Evolutionary conservation across 768 basidiomycete genomes (phyloP).

Genomic region (Amanita subjunquillea): DNA sequence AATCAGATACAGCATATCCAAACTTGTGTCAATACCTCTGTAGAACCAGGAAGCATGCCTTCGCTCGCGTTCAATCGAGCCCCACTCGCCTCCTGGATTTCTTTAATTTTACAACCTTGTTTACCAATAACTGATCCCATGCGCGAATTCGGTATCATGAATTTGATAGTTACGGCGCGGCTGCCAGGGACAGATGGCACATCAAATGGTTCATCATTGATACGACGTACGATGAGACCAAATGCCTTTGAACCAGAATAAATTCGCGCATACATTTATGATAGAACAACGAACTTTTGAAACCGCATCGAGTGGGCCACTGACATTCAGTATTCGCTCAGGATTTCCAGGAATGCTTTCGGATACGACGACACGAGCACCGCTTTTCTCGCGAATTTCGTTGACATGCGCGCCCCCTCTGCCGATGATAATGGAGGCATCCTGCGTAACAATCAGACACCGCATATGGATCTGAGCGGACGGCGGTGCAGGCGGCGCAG

Average conservation of each 20-base stretch:
- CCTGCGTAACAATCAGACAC: constrained; percentile 96
- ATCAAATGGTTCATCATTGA: constrained; percentile 99
- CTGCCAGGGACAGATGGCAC: constrained; percentile 96
- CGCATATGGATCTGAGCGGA: constrained; percentile 93
- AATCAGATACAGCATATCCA: constrained; percentile 5
- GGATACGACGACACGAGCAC: constrained; percentile 92
- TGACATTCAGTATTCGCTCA: constrained; percentile 96
- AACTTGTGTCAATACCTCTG: constrained; percentile 57
- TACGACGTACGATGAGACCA: constrained; percentile 94
- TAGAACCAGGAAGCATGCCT: constrained; percentile 98
- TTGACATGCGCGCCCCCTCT: constrained; percentile 94
- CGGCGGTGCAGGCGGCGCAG: constrained; percentile 35
- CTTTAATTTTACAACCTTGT: constrained; percentile 96
- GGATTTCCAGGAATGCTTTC: constrained; percentile 99
- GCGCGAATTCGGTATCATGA: constrained; percentile 97
- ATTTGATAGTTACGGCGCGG: constrained; percentile 97
- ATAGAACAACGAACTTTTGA: constrained; percentile 58
- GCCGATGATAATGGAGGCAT: constrained; percentile 98
- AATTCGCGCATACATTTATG: neutral
- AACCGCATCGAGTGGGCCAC: constrained; percentile 95
- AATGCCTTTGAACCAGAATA: constrained; percentile 60
- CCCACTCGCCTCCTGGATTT: constrained; percentile 98
- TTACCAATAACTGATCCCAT: constrained; percentile 99
- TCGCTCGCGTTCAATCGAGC: constrained; percentile 95
- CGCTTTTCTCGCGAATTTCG: constrained; percentile 96